Conservation (phyloP, 768 basidiomycete genomes). For the Leucosporidium yakuticum region DNA sequence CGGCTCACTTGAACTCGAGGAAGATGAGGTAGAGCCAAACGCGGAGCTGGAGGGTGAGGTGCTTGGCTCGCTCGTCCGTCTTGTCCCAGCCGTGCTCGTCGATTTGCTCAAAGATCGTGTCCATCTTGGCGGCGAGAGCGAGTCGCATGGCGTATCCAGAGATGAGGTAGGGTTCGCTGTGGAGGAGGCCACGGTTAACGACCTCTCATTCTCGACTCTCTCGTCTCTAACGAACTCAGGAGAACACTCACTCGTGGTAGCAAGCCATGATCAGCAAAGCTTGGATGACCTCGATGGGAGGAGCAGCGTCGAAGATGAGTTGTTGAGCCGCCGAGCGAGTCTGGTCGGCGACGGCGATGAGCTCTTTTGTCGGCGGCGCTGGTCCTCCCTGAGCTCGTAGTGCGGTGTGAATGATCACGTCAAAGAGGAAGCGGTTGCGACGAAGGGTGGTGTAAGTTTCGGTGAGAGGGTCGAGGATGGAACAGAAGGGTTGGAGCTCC, state of each 20-base stretch:
- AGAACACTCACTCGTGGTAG: too few relatives aligned
- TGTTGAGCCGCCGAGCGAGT: slow-evolving; percentile 11
- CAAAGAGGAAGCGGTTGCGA: neutral
- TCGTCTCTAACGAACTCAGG: too few relatives aligned
- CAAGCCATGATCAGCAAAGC: neutral
- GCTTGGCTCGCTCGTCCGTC: slow-evolving; percentile 15
- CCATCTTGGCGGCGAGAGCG: too few relatives aligned
- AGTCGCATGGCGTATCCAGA: too few relatives aligned
- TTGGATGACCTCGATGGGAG: slow-evolving; percentile 1
- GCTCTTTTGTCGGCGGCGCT: slow-evolving; percentile 1
- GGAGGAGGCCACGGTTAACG: too few relatives aligned
- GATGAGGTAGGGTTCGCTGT: too few relatives aligned
- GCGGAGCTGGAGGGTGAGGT: slow-evolving; percentile 1
- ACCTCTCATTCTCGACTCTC: too few relatives aligned
- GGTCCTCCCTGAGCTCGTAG: too few relatives aligned
- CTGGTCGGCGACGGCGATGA: slow-evolving; percentile 15
- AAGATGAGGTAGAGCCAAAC: slow-evolving; percentile 12
- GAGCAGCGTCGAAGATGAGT: slow-evolving; percentile 4
- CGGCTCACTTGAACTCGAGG: slow-evolving; percentile 11
- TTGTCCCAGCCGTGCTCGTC: slow-evolving; percentile 1
- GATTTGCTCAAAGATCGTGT: too few relatives aligned
- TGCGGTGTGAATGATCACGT: too few relatives aligned
- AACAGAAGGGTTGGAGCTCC: slow-evolving; percentile 15
- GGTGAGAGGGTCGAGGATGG: slow-evolving; percentile 4
- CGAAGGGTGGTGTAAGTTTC: slow-evolving; percentile 19